Evolutionary conservation across 129 eudicot species (phyloP), one percentile per base, ranked within the genome.

Genomic region (Rutidosis leptorrhynchoides): DNA sequence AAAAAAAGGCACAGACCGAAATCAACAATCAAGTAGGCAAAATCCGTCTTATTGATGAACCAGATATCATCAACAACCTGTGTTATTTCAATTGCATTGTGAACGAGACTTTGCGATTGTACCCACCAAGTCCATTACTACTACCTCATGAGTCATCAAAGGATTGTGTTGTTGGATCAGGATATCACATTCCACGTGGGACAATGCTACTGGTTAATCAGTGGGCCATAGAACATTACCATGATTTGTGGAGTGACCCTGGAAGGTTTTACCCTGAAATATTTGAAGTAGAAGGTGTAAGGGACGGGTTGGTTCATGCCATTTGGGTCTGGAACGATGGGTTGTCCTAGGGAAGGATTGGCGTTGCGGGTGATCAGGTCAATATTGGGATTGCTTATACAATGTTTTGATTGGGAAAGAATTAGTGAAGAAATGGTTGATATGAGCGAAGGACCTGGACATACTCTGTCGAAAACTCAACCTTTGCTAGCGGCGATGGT

Each of bases 351-450:
- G 2, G 74, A 69, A 55, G 74, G 54, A 22, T 23, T 69, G 64
- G 74, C 64, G 0, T 7, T 69, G 37, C 74, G 74, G 35, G 27
- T 69, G 33, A 27, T 69, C n/a, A 46, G 52, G 16, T 57, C 81
- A 67, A 57, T 76, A 2, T 23, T 87, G 25, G 95, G 87, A 16
- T 73, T 84, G 42, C 51, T 87, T 27, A 25, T 87, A 46, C 95
- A 87, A 53, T 79, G 90, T 60, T 87, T 87, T 60, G 86, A 86
- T 40, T 86, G 94, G 94, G 80, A 78, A 55, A 73, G 86, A 24
- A 49, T 65, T 20, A 59, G 79, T 0, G 37, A 72, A 25, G 85
- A 83, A 23, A 20, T 77, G 79, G 78, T 80, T 40, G 88, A 80
- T 66, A 62, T 78, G 84, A 74, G 52, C 33, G 80, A 49, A 23